These are phyloP conservation scores for Raffaelea deltoideospora DNA, from an alignment of 2,329 filamentous ascomycete species.

Conservation along the genomic window DNA sequence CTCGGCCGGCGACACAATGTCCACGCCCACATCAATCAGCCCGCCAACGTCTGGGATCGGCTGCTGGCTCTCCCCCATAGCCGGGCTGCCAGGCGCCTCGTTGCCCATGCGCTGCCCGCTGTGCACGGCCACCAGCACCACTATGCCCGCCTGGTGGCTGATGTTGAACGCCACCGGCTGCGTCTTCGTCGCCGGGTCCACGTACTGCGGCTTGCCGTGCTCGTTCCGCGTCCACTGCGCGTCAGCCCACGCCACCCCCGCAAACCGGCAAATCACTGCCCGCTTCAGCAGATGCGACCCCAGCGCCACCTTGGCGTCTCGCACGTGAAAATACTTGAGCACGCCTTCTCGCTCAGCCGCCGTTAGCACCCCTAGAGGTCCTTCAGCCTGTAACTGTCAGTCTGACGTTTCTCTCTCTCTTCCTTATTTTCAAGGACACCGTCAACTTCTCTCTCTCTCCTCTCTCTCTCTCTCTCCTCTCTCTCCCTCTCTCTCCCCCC, in stretches of 20 bases:
- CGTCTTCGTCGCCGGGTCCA: constrained; percentile 28
- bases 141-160: constrained; percentile 63
- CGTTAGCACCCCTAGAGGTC: constrained; percentile 34
- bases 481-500: too few relatives aligned
- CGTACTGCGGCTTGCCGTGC: constrained; percentile 38
- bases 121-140: constrained; percentile 45
- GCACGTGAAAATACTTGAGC: constrained; percentile 47
- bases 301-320: constrained; percentile 61
- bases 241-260: constrained; percentile 41
- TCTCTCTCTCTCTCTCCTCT: too few relatives aligned
- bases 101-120: constrained; percentile 11
- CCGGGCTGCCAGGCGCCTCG: constrained; percentile 32
- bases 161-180: constrained; percentile 55
- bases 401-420: too few relatives aligned
- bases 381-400: constrained; percentile 17
- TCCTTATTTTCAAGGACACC: too few relatives aligned
- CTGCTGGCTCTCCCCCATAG: too few relatives aligned
- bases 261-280: constrained; percentile 41
- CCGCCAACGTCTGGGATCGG: constrained; percentile 4
- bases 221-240: constrained; percentile 41
- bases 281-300: constrained; percentile 62
- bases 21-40: constrained; percentile 46
- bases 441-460: too few relatives aligned
- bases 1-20: constrained; percentile 64
- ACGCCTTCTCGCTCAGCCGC: constrained; percentile 41